A percentile compares a stretch with the other conserved stretches of the same genome.
Evolutionary conservation across 129 eudicot genomes (phyloP).

Genomic region (Apium graveolens): DNA sequence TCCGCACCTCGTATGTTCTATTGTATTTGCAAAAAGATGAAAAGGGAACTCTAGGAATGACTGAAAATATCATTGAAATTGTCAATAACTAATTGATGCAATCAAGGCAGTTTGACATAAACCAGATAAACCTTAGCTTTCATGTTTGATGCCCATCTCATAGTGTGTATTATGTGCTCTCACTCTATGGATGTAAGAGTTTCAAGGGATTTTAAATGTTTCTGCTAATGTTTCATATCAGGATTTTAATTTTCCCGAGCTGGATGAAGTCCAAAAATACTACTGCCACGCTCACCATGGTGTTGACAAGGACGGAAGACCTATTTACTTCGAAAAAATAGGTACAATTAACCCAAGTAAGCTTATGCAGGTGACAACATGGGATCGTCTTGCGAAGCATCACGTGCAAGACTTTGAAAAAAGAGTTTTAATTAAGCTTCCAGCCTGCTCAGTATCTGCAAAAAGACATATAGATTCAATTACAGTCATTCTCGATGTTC

Average conservation of each 20-base stretch:
- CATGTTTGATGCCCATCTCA: background rate
- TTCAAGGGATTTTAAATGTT: background rate
- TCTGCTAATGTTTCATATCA: constrained; percentile 14
- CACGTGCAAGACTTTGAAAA: constrained; percentile 70
- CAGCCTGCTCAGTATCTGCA: constrained; percentile 67
- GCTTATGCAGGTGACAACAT: constrained; percentile 57
- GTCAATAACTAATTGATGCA: background rate
- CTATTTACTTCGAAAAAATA: constrained; percentile 61
- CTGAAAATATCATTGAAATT: background rate
- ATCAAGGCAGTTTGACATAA: background rate
- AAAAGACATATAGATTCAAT: constrained; percentile 47
- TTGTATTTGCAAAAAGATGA: background rate
- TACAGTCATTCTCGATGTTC: constrained; percentile 68
- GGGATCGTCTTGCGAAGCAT: constrained; percentile 60
- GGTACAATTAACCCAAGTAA: constrained; percentile 60
- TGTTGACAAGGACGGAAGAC: constrained; percentile 69
- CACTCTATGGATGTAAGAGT: background rate
- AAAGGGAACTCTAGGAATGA: background rate
- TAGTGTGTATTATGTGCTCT: background rate
- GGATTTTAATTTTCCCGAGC: constrained; percentile 55
- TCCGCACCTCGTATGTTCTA: background rate
- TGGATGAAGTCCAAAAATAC: constrained; percentile 47
- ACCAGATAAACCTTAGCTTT: background rate
- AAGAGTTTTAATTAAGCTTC: constrained; percentile 44
- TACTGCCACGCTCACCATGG: constrained; percentile 80